Evolutionary conservation across 1,284 basidiomycete genomes (phyloP).

Genomic region (Trichosporon sp.): DNA sequence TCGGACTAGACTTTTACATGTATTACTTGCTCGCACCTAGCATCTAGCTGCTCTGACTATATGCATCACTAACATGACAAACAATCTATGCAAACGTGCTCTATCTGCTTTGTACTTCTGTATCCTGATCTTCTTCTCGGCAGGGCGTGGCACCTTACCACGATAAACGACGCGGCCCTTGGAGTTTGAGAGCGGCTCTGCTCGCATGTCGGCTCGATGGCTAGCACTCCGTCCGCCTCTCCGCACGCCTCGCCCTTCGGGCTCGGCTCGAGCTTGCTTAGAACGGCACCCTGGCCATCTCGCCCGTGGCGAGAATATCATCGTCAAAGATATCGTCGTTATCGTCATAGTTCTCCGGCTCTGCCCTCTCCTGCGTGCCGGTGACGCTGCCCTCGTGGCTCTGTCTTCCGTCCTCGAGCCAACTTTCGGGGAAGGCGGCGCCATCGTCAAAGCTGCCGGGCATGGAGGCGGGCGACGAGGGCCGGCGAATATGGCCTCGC

Average conservation of each 20-base stretch:
- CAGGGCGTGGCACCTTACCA: too few relatives aligned
- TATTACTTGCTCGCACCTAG: too few relatives aligned
- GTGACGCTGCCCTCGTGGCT: conserved; percentile 18
- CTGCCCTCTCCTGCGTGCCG: conserved; percentile 13
- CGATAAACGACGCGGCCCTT: too few relatives aligned
- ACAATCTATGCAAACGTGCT: too few relatives aligned
- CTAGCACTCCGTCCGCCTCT: not conserved
- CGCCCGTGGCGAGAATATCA: conserved; percentile 69
- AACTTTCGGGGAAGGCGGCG: conserved; percentile 27
- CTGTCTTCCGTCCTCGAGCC: conserved; percentile 15
- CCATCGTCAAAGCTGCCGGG: conserved; percentile 62
- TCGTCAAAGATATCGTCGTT: conserved; percentile 59
- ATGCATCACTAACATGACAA: too few relatives aligned
- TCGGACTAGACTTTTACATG: conserved; percentile 13
- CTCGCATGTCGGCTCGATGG: not conserved
- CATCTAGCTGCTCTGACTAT: too few relatives aligned
- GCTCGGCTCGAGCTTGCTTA: conserved; percentile 16
- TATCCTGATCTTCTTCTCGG: too few relatives aligned
- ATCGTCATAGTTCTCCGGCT: conserved; percentile 15
- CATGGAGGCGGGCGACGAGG: conserved; percentile 62
- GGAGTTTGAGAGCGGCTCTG: too few relatives aligned
- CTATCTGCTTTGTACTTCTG: too few relatives aligned
- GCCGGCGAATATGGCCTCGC: conserved; percentile 57
- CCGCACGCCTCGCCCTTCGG: not conserved
- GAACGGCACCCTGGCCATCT: conserved; percentile 79